phyloP scores from a whole-genome alignment of 148 eudicot species.

The Gaultheria prostrata region DNA sequence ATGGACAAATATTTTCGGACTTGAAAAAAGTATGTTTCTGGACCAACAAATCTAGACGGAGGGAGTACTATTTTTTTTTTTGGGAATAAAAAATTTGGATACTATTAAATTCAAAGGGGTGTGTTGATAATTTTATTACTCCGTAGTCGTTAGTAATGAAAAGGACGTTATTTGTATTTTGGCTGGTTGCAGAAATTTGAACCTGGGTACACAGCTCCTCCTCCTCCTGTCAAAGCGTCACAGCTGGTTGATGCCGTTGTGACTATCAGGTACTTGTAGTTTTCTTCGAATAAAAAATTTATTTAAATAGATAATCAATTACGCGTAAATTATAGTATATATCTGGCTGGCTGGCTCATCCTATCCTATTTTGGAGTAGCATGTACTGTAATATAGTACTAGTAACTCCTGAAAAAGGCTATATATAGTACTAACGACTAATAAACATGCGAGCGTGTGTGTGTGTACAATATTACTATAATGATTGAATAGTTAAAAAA shows the following conservation, averaged over 20 bases:
- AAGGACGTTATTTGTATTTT: constrained; percentile 3
- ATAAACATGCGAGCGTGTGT: too few species aligned
- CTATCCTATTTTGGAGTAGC: too few species aligned
- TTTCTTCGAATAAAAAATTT: neutral
- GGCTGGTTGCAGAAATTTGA: constrained; percentile 68
- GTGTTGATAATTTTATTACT: neutral
- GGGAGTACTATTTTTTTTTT: too few species aligned
- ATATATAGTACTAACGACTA: too few species aligned
- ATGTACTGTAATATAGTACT: too few species aligned
- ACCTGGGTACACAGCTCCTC: constrained; percentile 60
- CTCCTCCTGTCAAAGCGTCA: constrained; percentile 35
- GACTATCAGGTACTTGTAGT: constrained; percentile 50
- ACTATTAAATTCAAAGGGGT: neutral
- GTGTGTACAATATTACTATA: too few species aligned
- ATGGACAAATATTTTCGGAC: too few species aligned
- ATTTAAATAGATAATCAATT: neutral
- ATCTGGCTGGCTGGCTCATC: too few species aligned
- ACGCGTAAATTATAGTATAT: neutral
- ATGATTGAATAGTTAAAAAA: too few species aligned
- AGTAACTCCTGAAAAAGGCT: neutral
- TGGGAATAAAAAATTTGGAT: too few species aligned
- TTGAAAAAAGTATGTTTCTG: too few species aligned
- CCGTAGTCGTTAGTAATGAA: neutral
- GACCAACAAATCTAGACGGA: too few species aligned
- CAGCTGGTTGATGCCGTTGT: constrained; percentile 41